These are phyloP conservation scores for Xylaria hypoxylon DNA, from an alignment of 2,329 filamentous ascomycete species.

Conservation along the genomic window DNA sequence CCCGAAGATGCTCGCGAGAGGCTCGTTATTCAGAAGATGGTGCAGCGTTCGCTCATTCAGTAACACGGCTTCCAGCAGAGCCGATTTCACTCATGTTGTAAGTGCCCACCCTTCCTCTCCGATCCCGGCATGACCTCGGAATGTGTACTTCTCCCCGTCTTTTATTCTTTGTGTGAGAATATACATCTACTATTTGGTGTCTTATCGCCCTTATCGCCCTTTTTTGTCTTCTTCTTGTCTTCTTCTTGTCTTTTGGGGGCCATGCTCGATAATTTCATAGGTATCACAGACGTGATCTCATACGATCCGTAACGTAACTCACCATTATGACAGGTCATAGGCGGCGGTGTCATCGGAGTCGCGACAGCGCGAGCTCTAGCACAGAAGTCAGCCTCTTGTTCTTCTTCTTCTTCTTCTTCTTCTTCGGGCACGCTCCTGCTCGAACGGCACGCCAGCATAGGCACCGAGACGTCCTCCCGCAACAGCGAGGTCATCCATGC, in stretches of 20 bases:
- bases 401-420: conserved; percentile 62
- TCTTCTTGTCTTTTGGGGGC: too few species aligned
- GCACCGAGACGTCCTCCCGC: conserved; percentile 87
- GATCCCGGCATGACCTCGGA: not conserved
- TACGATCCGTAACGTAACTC: not conserved
- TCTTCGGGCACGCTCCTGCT: conserved; percentile 78
- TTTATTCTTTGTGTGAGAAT: not conserved
- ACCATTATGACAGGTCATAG: conserved; percentile 59
- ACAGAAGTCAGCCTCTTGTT: conserved; percentile 50
- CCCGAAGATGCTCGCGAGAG: conserved; percentile 34
- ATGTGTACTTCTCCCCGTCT: not conserved
- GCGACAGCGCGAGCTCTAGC: conserved; percentile 81
- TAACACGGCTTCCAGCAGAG: conserved; percentile 44
- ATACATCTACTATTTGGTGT: too few species aligned
- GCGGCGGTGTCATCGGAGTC: conserved; percentile 78
- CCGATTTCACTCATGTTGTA: conserved; percentile 55
- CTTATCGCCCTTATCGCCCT: too few species aligned
- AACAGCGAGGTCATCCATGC: conserved; percentile 98
- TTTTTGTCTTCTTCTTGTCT: too few species aligned
- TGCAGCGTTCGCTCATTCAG: conserved; percentile 44
- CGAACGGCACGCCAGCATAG: conserved; percentile 79
- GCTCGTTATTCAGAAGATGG: not conserved
- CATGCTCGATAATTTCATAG: not conserved
- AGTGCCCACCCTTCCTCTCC: conserved; percentile 34
- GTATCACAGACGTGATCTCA: not conserved